These are phyloP conservation scores for Prorocentrum cordatum DNA, from an alignment of 169 alveolate genomes.

Conservation along the genomic window DNA sequence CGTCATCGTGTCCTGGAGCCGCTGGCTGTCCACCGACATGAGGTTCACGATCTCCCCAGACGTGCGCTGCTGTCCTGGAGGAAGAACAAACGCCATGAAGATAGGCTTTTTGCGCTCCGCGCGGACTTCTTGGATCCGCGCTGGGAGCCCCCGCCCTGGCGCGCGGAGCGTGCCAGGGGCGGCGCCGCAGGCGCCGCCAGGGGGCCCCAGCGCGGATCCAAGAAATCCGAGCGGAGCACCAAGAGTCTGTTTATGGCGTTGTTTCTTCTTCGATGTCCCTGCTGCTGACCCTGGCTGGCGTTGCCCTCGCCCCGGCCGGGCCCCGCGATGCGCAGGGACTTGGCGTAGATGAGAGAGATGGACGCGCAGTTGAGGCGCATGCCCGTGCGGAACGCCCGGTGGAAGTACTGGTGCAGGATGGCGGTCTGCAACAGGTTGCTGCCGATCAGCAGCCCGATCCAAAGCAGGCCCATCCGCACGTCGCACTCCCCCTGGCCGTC, in stretches of 20 bases:
- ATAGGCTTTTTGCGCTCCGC: too few relatives aligned
- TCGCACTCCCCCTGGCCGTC: background rate
- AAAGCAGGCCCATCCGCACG: background rate
- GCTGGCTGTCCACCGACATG: constrained; percentile 40
- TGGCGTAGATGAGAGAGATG: constrained; percentile 16
- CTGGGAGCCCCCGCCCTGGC: too few relatives aligned
- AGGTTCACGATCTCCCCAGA: constrained; percentile 33
- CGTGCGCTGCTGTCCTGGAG: constrained; percentile 27
- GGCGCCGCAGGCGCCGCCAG: too few relatives aligned
- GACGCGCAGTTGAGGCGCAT: constrained; percentile 23
- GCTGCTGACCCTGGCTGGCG: background rate
- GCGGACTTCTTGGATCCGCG: too few relatives aligned
- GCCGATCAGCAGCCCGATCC: background rate
- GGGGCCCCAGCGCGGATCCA: too few relatives aligned
- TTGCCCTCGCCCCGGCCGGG: too few relatives aligned
- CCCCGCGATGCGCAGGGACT: background rate
- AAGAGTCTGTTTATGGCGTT: too few relatives aligned
- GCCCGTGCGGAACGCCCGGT: constrained; percentile 59
- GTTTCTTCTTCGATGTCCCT: too few relatives aligned
- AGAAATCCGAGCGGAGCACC: too few relatives aligned
- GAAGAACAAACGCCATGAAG: too few relatives aligned
- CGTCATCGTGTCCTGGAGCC: background rate
- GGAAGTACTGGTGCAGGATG: constrained; percentile 52
- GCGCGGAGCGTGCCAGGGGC: too few relatives aligned
- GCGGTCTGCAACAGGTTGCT: background rate